Conservation (phyloP, 2,329 filamentous ascomycete species). For the Venturia oleaginea region DNA sequence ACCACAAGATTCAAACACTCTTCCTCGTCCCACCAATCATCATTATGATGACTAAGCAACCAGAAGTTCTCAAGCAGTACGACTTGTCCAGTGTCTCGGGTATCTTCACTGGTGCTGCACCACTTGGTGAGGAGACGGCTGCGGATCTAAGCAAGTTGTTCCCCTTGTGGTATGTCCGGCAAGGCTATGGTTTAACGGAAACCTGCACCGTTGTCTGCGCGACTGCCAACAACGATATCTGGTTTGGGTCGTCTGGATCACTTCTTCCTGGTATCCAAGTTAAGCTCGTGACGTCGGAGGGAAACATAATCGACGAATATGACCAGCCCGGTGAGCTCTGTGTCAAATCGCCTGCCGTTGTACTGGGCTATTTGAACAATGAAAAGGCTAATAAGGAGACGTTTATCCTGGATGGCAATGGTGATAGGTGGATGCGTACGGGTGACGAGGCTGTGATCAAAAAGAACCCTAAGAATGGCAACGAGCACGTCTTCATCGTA, state of each 20-base stretch:
- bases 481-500: conserved; percentile 77
- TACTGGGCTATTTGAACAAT: conserved; percentile 80
- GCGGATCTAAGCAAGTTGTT: conserved; percentile 53
- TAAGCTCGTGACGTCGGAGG: conserved; percentile 58
- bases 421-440: conserved; percentile 64
- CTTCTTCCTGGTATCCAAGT: conserved; percentile 56
- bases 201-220: conserved; percentile 60
- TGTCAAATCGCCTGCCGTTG: conserved; percentile 66
- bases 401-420: conserved; percentile 57
- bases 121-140: conserved; percentile 64
- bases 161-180: conserved; percentile 56
- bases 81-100: conserved; percentile 59
- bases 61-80: conserved; percentile 52
- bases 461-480: conserved; percentile 48
- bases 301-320: conserved; percentile 59
- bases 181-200: conserved; percentile 75
- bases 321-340: conserved; percentile 73
- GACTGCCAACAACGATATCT: conserved; percentile 53
- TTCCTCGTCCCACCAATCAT: conserved; percentile 76
- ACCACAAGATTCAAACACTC: conserved; percentile 58
- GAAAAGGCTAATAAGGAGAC: conserved; percentile 74
- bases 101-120: conserved; percentile 69
- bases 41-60: conserved; percentile 62
- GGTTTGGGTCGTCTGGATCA: conserved; percentile 62
- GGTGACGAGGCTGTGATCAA: conserved; percentile 74